Percentiles rank a stretch among this genome's conserved stretches.
These are phyloP conservation scores for Mortierella sp. DNA, from an alignment of 371 early-diverging fungal species.

Conservation along the genomic window DNA sequence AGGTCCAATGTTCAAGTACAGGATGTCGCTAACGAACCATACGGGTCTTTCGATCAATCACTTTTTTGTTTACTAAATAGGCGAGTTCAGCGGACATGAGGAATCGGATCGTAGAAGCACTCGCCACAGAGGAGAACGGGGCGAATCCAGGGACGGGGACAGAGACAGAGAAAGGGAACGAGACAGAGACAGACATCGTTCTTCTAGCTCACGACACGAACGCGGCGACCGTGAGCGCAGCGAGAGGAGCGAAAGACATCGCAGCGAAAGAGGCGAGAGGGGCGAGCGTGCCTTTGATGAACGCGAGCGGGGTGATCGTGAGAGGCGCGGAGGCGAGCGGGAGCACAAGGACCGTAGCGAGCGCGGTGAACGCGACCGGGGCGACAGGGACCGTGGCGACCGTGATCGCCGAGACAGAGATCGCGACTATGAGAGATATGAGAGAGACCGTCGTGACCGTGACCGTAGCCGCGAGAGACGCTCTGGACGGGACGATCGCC, in stretches of 20 bases:
- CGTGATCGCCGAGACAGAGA: conserved; percentile 59
- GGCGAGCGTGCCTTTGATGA: conserved; percentile 45
- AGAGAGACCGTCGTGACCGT: conserved; percentile 45
- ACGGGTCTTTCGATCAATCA: neutral
- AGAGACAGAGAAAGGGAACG: conserved; percentile 48
- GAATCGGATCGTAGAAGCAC: conserved; percentile 55
- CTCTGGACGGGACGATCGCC: conserved; percentile 56
- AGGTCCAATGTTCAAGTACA: neutral
- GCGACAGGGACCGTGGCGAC: conserved; percentile 20
- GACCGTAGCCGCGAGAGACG: conserved; percentile 57
- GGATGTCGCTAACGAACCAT: neutral
- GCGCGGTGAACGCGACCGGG: conserved; percentile 58
- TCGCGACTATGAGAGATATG: conserved; percentile 55
- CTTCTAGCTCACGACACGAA: conserved; percentile 55
- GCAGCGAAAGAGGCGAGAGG: conserved; percentile 65
- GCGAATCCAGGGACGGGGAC: conserved; percentile 57
- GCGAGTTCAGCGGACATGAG: conserved; percentile 55
- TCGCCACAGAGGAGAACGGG: conserved; percentile 57
- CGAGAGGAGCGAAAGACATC: conserved; percentile 58
- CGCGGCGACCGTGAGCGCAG: conserved; percentile 52
- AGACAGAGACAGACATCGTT: conserved; percentile 56
- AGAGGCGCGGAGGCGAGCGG: conserved; percentile 59
- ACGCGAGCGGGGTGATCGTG: conserved; percentile 56
- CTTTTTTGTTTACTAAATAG: conserved; percentile 17
- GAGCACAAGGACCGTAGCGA: conserved; percentile 52